Percentiles rank a stretch among this genome's conserved stretches.
These are phyloP conservation scores for Geotrichum citri-aurantii DNA, from an alignment of 1,139 yeast species.

Conservation along the genomic window DNA sequence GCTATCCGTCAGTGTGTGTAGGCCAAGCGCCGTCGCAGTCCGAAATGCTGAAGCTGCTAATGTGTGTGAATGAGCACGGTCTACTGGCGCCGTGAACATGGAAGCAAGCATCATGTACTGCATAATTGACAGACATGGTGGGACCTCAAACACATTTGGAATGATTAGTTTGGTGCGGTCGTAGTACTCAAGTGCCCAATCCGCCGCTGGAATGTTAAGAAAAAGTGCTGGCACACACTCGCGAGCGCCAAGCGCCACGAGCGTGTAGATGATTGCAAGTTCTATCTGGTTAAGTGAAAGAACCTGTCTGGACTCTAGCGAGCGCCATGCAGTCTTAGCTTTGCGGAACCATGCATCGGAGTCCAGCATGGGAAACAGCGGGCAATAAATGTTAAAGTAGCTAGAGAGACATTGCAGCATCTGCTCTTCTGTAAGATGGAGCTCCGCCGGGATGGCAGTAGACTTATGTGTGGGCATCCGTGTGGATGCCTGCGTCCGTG, in stretches of 20 bases:
- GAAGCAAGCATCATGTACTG: slow-evolving; percentile 22
- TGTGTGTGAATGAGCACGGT: slow-evolving; percentile 19
- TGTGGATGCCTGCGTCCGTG: neutral
- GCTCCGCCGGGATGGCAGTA: neutral
- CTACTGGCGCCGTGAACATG: slow-evolving; percentile 21
- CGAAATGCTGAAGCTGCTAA: slow-evolving; percentile 20
- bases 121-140: slow-evolving; percentile 17
- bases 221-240: neutral
- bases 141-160: slow-evolving; percentile 21
- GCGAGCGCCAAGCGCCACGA: slow-evolving; percentile 25
- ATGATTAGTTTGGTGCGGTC: slow-evolving; percentile 19
- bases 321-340: slow-evolving; percentile 26
- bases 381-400: slow-evolving; percentile 20
- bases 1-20: slow-evolving; percentile 17
- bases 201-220: slow-evolving; percentile 16
- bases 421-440: slow-evolving; percentile 18
- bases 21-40: slow-evolving; percentile 20
- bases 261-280: slow-evolving; percentile 24
- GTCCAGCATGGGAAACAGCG: slow-evolving; percentile 23
- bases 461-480: neutral
- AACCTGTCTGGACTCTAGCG: slow-evolving; percentile 21
- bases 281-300: slow-evolving; percentile 18
- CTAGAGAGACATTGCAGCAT: slow-evolving; percentile 25
- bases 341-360: slow-evolving; percentile 24
- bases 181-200: slow-evolving; percentile 23